These are phyloP conservation scores for Hymenoscyphus infarciens DNA, from an alignment of 2,329 filamentous ascomycete genomes.

Conservation along the genomic window DNA sequence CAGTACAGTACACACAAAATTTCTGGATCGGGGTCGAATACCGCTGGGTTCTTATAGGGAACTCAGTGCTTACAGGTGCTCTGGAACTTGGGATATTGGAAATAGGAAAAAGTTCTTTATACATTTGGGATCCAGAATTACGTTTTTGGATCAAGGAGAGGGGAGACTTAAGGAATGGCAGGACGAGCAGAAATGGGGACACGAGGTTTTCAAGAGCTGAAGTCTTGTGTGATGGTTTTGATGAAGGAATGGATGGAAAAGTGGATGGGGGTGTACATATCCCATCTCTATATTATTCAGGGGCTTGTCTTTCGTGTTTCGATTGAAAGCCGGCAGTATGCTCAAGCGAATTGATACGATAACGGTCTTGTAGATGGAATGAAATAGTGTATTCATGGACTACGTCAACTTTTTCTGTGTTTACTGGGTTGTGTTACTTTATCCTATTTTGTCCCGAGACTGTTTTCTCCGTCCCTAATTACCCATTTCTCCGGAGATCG, in stretches of 20 bases:
- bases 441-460: background rate
- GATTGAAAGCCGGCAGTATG: background rate
- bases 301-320: background rate
- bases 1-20: background rate
- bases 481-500: background rate
- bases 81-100: conserved; percentile 1
- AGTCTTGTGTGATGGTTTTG: conserved; percentile 26
- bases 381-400: background rate
- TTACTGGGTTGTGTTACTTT: background rate
- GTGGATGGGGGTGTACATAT: conserved; percentile 4
- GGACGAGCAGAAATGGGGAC: conserved; percentile 16
- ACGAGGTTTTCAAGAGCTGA: conserved; percentile 34
- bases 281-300: background rate
- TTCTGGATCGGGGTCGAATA: conserved; percentile 6
- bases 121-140: background rate
- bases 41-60: background rate
- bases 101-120: conserved; percentile 5
- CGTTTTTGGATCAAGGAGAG: background rate
- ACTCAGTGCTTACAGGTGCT: background rate
- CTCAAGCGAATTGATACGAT: background rate
- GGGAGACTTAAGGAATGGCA: background rate
- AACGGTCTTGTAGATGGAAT: conserved; percentile 2
- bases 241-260: background rate
- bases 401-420: background rate
- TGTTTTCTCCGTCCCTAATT: background rate